Percentiles rank a stretch among this genome's conserved stretches.
Evolutionary conservation across 805 yeast species (phyloP).

Genomic region (Zygoascus flipseniorum): DNA sequence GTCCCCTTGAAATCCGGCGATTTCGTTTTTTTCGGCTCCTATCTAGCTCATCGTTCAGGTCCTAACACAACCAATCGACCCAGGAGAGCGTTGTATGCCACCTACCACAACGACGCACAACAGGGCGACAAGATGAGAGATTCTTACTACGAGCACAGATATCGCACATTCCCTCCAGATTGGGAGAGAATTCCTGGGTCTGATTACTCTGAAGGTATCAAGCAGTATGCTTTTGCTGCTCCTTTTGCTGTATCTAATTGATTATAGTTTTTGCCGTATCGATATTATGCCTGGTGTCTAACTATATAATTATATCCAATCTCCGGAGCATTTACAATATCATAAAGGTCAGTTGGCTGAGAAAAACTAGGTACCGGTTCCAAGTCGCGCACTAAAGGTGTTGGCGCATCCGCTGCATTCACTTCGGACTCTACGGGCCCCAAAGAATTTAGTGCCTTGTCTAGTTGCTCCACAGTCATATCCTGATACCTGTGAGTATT

Average conservation of each 20-base stretch:
- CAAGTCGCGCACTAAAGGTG: background rate
- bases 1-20: constrained; percentile 8
- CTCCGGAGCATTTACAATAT: background rate
- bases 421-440: background rate
- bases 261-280: background rate
- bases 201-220: constrained; percentile 9
- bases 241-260: constrained; percentile 3
- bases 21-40: constrained; percentile 11
- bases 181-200: constrained; percentile 7
- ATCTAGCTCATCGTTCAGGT: constrained; percentile 9
- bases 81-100: constrained; percentile 9
- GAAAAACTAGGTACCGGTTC: too few relatives aligned
- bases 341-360: background rate
- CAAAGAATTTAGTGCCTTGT: background rate
- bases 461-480: background rate
- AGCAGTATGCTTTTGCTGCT: constrained; percentile 10
- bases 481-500: background rate
- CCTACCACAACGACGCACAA: constrained; percentile 4
- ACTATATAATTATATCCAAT: background rate
- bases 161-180: constrained; percentile 10
- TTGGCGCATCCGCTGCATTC: background rate
- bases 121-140: constrained; percentile 8
- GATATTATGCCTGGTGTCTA: background rate
- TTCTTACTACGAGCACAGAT: constrained; percentile 9
- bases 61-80: constrained; percentile 5